These are phyloP conservation scores for Penicillium expansum DNA, from an alignment of 2,329 filamentous ascomycete species.

Conservation along the genomic window DNA sequence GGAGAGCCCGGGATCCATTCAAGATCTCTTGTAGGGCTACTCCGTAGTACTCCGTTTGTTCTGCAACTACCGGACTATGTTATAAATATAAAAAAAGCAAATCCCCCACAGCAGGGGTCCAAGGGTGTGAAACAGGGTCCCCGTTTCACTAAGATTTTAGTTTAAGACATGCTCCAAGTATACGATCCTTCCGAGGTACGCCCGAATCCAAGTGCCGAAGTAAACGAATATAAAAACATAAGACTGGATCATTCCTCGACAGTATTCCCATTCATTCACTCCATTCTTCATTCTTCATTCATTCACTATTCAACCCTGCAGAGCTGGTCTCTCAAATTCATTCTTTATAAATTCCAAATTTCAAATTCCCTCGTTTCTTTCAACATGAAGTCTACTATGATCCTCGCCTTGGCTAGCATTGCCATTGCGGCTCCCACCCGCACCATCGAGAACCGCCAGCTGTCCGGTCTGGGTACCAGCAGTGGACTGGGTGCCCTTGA, in stretches of 20 bases:
- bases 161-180: not conserved
- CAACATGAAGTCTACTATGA: conserved; percentile 25
- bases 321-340: conserved; percentile 19
- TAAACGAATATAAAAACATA: not conserved
- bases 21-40: not conserved
- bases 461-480: conserved; percentile 10
- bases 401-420: conserved; percentile 22
- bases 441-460: conserved; percentile 25
- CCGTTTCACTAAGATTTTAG: not conserved
- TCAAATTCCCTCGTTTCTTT: not conserved
- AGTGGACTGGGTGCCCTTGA: conserved; percentile 7
- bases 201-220: not conserved
- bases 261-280: not conserved
- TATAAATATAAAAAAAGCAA: too few relatives aligned
- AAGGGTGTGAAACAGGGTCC: conserved; percentile 2
- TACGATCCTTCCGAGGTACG: not conserved
- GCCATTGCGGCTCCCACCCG: conserved; percentile 26
- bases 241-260: not conserved
- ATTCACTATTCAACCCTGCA: not conserved
- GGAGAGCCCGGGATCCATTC: not conserved
- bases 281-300: not conserved
- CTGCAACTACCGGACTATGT: not conserved
- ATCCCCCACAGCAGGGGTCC: not conserved
- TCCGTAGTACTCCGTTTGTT: not conserved
- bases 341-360: not conserved